These are phyloP conservation scores for Penicillium bialowiezense DNA, from an alignment of 495 filamentous ascomycete genomes.

Conservation along the genomic window DNA sequence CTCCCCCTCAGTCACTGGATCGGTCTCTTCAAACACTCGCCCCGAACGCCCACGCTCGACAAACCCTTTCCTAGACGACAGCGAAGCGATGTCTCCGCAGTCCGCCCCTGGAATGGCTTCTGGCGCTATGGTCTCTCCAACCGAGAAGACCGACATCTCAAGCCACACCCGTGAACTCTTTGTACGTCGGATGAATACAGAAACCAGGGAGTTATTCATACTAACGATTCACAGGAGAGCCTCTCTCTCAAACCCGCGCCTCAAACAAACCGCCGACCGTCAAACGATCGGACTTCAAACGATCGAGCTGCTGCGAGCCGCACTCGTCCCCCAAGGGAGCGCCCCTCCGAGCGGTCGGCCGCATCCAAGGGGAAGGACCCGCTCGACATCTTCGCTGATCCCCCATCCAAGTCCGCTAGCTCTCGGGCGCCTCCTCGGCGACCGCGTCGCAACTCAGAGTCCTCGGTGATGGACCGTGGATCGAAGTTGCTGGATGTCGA, in stretches of 20 bases:
- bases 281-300: conserved; percentile 36
- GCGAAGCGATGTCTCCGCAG: conserved; percentile 50
- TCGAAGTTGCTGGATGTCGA: conserved; percentile 54
- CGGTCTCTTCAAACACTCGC: conserved; percentile 36
- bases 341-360: conserved; percentile 17
- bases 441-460: conserved; percentile 88
- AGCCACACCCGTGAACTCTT: conserved; percentile 81
- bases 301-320: conserved; percentile 24
- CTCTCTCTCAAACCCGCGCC: conserved; percentile 38
- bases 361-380: conserved; percentile 35
- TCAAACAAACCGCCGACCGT: conserved; percentile 39
- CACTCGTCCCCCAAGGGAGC: conserved; percentile 33
- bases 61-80: conserved; percentile 88
- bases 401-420: conserved; percentile 34
- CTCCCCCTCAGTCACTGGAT: conserved; percentile 59
- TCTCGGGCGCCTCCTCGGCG: conserved; percentile 43
- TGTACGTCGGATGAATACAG: conserved; percentile 57
- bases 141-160: conserved; percentile 50
- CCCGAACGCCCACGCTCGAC: conserved; percentile 73
- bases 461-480: conserved; percentile 72
- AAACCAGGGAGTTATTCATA: background rate
- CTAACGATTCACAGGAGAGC: conserved; percentile 34
- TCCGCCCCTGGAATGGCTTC: conserved; percentile 37
- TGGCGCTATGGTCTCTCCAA: conserved; percentile 55
- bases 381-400: conserved; percentile 62